These are phyloP conservation scores for Alternaria conjuncta DNA, from an alignment of 2,329 filamentous ascomycete genomes.

Conservation along the genomic window DNA sequence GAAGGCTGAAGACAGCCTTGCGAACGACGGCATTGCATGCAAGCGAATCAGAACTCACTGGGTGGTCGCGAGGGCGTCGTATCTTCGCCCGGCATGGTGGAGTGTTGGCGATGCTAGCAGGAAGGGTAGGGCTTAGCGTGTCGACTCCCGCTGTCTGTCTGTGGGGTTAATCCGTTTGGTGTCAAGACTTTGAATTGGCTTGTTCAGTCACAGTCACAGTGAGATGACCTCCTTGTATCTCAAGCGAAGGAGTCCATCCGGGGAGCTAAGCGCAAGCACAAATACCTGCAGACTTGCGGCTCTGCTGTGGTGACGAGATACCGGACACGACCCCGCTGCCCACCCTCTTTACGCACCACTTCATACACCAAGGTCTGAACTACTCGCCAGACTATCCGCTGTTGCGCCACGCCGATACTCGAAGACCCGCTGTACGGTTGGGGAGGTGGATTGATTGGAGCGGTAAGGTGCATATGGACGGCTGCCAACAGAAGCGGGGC, in stretches of 20 bases:
- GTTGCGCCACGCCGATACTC: slow-evolving; percentile 3
- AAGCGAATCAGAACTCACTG: slow-evolving; percentile 25
- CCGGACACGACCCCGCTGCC: neutral
- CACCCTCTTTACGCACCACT: neutral
- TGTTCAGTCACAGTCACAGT: neutral
- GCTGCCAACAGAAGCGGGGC: slow-evolving; percentile 13
- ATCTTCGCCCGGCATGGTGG: slow-evolving; percentile 6
- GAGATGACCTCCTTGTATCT: neutral
- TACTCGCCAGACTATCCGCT: slow-evolving; percentile 4
- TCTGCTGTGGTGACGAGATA: slow-evolving; percentile 15
- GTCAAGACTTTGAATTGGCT: neutral
- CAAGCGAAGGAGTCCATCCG: neutral
- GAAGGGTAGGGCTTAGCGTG: slow-evolving; percentile 20
- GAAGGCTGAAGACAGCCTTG: slow-evolving; percentile 12
- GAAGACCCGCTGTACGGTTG: neutral
- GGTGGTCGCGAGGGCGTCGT: slow-evolving; percentile 5
- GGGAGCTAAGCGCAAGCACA: neutral
- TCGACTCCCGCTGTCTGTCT: neutral
- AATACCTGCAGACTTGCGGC: slow-evolving; percentile 7
- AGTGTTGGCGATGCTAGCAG: slow-evolving; percentile 3
- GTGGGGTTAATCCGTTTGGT: neutral
- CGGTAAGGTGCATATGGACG: slow-evolving; percentile 6
- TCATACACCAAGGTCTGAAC: slow-evolving; percentile 8
- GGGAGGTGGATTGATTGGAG: slow-evolving; percentile 8
- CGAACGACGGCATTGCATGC: neutral